A percentile compares a stretch with the other conserved stretches of the same genome.
phyloP scores from a whole-genome alignment of 2,329 filamentous ascomycete species.

The Pseudocercospora musae region DNA sequence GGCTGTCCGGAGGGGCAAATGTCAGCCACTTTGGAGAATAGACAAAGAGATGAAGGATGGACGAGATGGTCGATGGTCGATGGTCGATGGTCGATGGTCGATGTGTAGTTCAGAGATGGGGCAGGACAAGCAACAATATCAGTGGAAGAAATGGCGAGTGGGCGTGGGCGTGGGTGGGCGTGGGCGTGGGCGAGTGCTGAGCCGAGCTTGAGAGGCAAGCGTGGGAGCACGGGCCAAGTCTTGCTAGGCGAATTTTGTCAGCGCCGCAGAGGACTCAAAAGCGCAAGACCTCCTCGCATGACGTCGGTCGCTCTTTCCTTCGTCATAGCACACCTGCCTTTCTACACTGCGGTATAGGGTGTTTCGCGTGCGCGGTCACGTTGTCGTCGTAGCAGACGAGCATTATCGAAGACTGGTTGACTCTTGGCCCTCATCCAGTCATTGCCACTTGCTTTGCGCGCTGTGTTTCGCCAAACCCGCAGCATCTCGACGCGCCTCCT shows the following conservation, averaged over 20 bases:
- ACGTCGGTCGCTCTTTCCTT: neutral
- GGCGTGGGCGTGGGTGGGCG: too few species aligned
- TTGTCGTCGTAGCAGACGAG: neutral
- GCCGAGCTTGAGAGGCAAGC: neutral
- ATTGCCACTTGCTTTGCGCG: neutral
- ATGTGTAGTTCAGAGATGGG: neutral
- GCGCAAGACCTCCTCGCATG: neutral
- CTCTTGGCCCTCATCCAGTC: neutral
- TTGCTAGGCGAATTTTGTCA: neutral
- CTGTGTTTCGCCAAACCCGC: neutral
- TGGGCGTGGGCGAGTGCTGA: too few species aligned
- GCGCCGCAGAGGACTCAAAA: neutral
- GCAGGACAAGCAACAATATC: neutral
- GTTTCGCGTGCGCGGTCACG: constrained; percentile 5
- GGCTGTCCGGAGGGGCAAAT: neutral
- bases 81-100: too few species aligned
- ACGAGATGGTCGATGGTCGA: too few species aligned
- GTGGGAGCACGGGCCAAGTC: neutral
- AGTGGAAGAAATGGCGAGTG: neutral
- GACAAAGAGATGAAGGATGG: neutral
- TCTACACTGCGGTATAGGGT: neutral
- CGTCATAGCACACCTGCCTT: neutral
- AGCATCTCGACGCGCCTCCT: neutral
- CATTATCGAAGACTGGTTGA: neutral
- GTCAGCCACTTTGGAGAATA: neutral